Evolutionary conservation across 306 rosid genomes (phyloP).

Genomic region (Oemleria cerasiformis): DNA sequence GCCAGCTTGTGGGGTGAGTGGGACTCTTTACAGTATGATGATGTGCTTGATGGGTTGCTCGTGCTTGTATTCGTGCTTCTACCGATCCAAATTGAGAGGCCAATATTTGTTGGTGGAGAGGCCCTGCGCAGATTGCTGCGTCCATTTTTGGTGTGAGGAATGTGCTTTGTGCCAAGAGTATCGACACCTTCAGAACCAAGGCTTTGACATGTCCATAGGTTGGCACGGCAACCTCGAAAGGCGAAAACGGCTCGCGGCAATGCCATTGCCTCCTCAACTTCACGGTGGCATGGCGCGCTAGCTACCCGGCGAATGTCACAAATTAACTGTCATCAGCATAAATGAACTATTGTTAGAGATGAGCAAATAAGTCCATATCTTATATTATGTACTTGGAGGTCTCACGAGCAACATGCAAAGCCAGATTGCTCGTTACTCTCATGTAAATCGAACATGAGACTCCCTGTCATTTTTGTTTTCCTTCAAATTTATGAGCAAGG

Average conservation of each 20-base stretch:
- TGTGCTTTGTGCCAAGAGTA: constrained; percentile 56
- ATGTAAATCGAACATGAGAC: too few relatives aligned
- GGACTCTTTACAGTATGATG: constrained; percentile 35
- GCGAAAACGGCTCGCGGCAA: constrained; percentile 34
- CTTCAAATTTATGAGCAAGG: too few relatives aligned
- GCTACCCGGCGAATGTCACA: not conserved
- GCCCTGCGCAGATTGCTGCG: constrained; percentile 36
- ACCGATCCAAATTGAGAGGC: constrained; percentile 44
- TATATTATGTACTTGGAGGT: too few relatives aligned
- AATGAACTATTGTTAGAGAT: too few relatives aligned
- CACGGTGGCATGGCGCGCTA: constrained; percentile 27
- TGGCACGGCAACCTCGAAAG: constrained; percentile 53
- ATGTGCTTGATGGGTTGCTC: constrained; percentile 19
- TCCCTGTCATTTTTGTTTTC: too few relatives aligned
- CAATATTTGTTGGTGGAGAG: constrained; percentile 39
- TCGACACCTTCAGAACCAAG: constrained; percentile 41
- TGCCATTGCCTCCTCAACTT: constrained; percentile 23
- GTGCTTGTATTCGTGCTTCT: constrained; percentile 38
- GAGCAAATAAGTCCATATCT: too few relatives aligned
- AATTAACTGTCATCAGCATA: too few relatives aligned
- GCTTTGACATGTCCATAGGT: constrained; percentile 52
- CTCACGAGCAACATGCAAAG: too few relatives aligned
- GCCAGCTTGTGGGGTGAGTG: constrained; percentile 48
- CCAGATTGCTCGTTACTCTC: too few relatives aligned
- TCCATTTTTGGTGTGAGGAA: constrained; percentile 33